A percentile compares a stretch with the other conserved stretches of the same genome.
Evolutionary conservation across 305 asterid genomes (phyloP).

Genomic region (Fraxinus albicans): DNA sequence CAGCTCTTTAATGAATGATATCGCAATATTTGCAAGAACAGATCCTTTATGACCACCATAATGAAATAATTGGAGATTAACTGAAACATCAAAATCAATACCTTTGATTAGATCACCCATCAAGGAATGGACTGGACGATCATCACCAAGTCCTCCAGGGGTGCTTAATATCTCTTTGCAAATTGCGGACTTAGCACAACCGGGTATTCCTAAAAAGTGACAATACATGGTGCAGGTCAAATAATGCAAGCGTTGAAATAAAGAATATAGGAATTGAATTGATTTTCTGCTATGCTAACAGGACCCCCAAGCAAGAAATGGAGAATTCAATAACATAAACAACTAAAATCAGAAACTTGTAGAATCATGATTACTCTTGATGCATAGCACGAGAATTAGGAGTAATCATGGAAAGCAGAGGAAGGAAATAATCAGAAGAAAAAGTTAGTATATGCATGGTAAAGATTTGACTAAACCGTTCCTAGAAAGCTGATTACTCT

Average conservation of each 20-base stretch:
- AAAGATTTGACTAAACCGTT: not conserved
- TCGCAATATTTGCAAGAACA: not conserved
- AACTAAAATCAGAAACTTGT: not conserved
- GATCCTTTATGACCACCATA: constrained; percentile 13
- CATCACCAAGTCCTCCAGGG: constrained; percentile 81
- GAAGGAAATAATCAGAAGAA: not conserved
- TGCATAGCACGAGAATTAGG: not conserved
- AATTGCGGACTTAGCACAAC: constrained; percentile 98
- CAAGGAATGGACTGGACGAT: constrained; percentile 82
- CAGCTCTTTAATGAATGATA: not conserved
- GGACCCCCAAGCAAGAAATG: not conserved
- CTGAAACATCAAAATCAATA: constrained; percentile 24
- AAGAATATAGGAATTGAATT: not conserved
- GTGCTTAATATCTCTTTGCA: constrained; percentile 74
- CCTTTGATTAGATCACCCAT: constrained; percentile 99
- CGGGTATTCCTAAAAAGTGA: constrained; percentile 78
- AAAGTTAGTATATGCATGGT: not conserved
- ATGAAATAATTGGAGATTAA: constrained; percentile 15
- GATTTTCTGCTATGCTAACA: not conserved
- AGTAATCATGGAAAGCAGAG: not conserved
- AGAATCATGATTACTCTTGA: not conserved
- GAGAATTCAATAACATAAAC: not conserved
- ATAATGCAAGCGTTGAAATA: constrained; percentile 19
- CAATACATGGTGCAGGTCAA: constrained; percentile 23
- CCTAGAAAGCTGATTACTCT: not conserved